phyloP scores from a whole-genome alignment of 2,329 filamentous ascomycete species.

The Dendrostoma leiphaemia region DNA sequence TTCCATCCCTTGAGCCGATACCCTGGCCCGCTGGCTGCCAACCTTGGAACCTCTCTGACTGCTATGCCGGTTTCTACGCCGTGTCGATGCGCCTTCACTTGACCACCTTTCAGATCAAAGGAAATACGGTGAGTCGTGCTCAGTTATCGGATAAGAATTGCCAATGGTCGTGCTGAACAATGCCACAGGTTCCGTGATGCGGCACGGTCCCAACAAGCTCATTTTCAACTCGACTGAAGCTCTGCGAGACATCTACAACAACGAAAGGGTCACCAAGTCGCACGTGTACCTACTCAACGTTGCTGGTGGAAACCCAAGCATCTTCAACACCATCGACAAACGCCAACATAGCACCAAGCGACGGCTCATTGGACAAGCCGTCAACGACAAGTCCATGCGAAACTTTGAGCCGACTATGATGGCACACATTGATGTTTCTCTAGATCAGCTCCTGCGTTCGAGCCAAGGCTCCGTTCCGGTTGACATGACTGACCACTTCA shows the following conservation, averaged over 20 bases:
- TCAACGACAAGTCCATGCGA: slow-evolving; percentile 19
- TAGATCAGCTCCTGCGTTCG: neutral
- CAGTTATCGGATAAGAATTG: neutral
- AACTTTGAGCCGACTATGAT: slow-evolving; percentile 23
- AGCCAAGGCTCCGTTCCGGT: neutral
- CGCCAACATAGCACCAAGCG: neutral
- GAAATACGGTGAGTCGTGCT: neutral
- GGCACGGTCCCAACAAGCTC: slow-evolving; percentile 2
- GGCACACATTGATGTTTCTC: slow-evolving; percentile 20
- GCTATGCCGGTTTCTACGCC: neutral
- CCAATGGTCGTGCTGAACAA: neutral
- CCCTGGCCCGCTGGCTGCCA: neutral
- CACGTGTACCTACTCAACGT: neutral
- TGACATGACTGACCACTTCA: slow-evolving; percentile 17
- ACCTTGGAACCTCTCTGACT: neutral
- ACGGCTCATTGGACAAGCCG: neutral
- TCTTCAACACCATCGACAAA: slow-evolving; percentile 7
- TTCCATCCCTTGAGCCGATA: neutral
- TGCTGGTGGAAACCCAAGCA: neutral
- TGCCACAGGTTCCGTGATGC: neutral
- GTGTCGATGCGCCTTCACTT: neutral
- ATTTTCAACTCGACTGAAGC: neutral
- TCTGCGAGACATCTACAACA: neutral
- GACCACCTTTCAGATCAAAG: neutral
- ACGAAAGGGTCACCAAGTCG: slow-evolving; percentile 1